Evolutionary conservation across 768 basidiomycete species (phyloP), one percentile per base, ranked within the genome.

Genomic region (Tulasnella sp.): DNA sequence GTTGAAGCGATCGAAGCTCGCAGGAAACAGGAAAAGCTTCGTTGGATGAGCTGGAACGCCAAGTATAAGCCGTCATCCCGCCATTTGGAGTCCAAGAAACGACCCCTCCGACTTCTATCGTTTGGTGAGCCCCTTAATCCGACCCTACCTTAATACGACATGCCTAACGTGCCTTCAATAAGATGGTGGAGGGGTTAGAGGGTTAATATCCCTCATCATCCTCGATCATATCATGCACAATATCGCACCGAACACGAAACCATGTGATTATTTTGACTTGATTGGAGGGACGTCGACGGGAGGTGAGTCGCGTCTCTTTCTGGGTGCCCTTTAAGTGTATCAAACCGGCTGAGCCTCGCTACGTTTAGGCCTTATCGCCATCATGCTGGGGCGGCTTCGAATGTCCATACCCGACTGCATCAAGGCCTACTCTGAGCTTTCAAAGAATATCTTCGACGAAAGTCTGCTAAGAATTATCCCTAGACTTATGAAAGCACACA

Each of bases 321-420:
- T n/a, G n/a, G n/a, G n/a, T n/a, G n/a, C n/a, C n/a, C n/a, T n/a
- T n/a, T n/a, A n/a, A n/a, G n/a, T n/a, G n/a, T n/a, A n/a, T n/a
- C n/a, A n/a, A n/a, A n/a, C n/a, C n/a, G n/a, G n/a, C n/a, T n/a
- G n/a, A n/a, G 63, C 35, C 19, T 1, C n/a, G n/a, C n/a, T n/a
- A n/a, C n/a, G n/a, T n/a, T n/a, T n/a, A 42, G 73, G 73, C 2
- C 39, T 82, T 11, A 81, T 81, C 22, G 80, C 81, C 3, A 76
- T 82, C 17, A 81, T 82, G 80, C 78, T 82, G 8, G 81, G 82
- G 9, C 77, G 81, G 6, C 78, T 82, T 11, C 78, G 77, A 17
- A 81, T 81, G 79, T 52, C 80, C 0, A 73, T 83, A 19, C 75
- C 78, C 22, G 77, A 83, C 62, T 81, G 80, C 71, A 79, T 79